Base-by-base conservation (phyloP, 1,284 basidiomycete genomes). In the Boletus sp. region DNA sequence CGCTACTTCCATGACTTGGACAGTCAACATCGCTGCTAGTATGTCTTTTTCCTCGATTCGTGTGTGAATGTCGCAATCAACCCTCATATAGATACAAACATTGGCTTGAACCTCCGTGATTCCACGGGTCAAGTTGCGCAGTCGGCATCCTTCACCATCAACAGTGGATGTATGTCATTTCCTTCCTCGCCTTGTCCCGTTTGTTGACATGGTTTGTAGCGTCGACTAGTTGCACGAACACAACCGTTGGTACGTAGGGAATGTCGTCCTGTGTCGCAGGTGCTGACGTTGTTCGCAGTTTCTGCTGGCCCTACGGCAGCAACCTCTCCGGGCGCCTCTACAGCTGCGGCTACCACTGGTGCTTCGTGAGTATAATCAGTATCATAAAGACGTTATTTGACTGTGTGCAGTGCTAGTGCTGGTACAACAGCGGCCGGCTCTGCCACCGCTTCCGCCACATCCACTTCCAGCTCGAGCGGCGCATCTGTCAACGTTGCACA, bases 61-160 rank as follows among this genome's bases (percentile, higher is more conserved):
- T 20, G 24, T 47, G 29, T 55, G 42, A 39, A 46, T 47, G 20
- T 45, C 33, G 29, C 3, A 35, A 37, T 43, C 27, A 39, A 57
- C 24, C 6, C 4, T 7, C 8, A 13, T 4, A 7, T 46, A 84
- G 85, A 74, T 20, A 80, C 78, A 8, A 67, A 60, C 24, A 65
- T 88, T 48, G 82, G 79, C 49, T 69, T 89, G 29, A 76, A 70
- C 7, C 54, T 89, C 56, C 78, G 78, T 67, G 88, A 90, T 61
- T 67, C 49, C 58, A 80, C 70, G 39, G 87, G 88, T 65, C 1
- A 31, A 0, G 50, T 68, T 49, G 77, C 70, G 3, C 81, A 85
- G 63, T 74, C 78, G 6, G 84, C 79, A 18, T 43, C 81, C 2
- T 77, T 89, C 75, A 75, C 68, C n/a, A 66, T 88, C 62, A 65